Conservation (phyloP, 768 basidiomycete genomes). For the Coprinopsis strossmayeri region DNA sequence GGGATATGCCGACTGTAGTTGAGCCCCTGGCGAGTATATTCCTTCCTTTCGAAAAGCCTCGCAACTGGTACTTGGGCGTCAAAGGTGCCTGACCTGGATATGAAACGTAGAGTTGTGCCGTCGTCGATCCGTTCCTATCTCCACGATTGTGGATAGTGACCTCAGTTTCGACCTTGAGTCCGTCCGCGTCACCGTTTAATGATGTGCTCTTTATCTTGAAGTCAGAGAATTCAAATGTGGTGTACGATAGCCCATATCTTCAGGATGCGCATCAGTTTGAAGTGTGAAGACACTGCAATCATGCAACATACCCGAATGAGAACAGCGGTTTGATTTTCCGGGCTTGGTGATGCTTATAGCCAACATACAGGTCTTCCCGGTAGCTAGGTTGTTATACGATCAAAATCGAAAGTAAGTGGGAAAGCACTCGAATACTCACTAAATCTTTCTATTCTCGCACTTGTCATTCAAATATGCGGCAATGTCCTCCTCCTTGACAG, state of each 20-base stretch:
- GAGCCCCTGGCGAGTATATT: conserved; percentile 43
- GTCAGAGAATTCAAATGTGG: conserved; percentile 52
- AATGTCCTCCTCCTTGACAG: conserved; percentile 52
- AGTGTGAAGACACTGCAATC: conserved; percentile 4
- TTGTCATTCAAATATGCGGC: conserved; percentile 53
- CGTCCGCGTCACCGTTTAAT: conserved; percentile 15
- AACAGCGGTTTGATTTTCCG: conserved; percentile 50
- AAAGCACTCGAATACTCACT: conserved; percentile 19
- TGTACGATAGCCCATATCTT: conserved; percentile 73
- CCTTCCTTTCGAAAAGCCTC: conserved; percentile 56
- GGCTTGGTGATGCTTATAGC: conserved; percentile 64
- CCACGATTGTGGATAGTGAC: conserved; percentile 55
- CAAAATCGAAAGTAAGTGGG: background rate
- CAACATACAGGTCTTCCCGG: conserved; percentile 58
- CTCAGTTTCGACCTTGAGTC: conserved; percentile 30
- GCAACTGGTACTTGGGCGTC: conserved; percentile 56
- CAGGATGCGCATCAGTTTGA: background rate
- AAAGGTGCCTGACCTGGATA: conserved; percentile 43
- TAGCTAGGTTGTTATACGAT: conserved; percentile 25
- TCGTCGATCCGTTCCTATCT: conserved; percentile 45
- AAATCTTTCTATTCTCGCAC: conserved; percentile 52
- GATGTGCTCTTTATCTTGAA: conserved; percentile 27
- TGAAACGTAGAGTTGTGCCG: conserved; percentile 59
- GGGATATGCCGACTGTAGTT: conserved; percentile 30
- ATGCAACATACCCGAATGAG: conserved; percentile 51